Conservation (phyloP, 768 basidiomycete species). For the Leccinum truebloodii region DNA sequence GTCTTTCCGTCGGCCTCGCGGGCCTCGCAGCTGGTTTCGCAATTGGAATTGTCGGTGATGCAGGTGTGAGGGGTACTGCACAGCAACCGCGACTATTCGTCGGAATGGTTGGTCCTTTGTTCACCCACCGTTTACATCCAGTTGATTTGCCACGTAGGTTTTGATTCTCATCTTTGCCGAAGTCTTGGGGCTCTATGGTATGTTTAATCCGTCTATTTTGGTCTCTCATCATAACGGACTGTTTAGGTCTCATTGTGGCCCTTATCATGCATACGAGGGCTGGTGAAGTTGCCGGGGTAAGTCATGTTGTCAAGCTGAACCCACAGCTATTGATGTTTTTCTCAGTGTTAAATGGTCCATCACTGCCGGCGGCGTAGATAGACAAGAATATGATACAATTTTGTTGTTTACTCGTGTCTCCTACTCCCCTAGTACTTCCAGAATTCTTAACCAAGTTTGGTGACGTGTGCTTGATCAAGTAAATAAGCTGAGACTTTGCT, state of each 20-base stretch:
- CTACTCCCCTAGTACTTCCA: too few species aligned
- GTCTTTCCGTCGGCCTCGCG: constrained; percentile 88
- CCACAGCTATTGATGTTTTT: neutral
- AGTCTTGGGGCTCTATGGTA: constrained; percentile 90
- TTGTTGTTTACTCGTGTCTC: constrained; percentile 10
- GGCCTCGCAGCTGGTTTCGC: constrained; percentile 98
- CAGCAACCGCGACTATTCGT: constrained; percentile 95
- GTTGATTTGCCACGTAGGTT: constrained; percentile 51
- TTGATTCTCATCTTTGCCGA: constrained; percentile 98
- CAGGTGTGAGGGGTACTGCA: constrained; percentile 96
- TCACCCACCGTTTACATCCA: neutral
- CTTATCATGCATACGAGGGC: constrained; percentile 92
- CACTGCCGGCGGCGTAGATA: constrained; percentile 9
- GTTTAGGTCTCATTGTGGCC: constrained; percentile 80
- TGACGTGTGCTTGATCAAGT: neutral
- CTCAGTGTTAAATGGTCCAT: constrained; percentile 28
- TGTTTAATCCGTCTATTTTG: constrained; percentile 7
- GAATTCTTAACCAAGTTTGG: neutral
- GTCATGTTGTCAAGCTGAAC: neutral
- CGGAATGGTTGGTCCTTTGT: constrained; percentile 68
- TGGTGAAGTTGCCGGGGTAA: constrained; percentile 24
- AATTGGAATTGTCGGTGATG: constrained; percentile 98
- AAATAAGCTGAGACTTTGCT: neutral
- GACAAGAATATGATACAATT: constrained; percentile 3
- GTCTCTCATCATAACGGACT: neutral